These are phyloP conservation scores for Stentor roeselii DNA, from an alignment of 73 alveolate genomes.

Conservation along the genomic window DNA sequence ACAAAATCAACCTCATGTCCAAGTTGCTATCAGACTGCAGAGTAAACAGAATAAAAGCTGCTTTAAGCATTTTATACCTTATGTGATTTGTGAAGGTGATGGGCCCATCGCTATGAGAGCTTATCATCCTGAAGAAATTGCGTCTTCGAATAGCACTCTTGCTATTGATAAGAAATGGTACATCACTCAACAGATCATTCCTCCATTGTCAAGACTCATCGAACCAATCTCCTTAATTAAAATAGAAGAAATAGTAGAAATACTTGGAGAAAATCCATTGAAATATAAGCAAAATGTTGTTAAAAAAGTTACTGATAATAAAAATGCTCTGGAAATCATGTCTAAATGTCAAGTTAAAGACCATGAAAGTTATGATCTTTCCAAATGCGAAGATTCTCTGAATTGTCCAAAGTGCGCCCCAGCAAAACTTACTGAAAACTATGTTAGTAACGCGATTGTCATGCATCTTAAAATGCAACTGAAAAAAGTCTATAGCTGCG, in stretches of 20 bases:
- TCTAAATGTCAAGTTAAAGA: too few species aligned
- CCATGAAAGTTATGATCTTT: too few species aligned
- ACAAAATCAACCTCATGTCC: slow-evolving; percentile 86
- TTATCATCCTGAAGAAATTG: slow-evolving; percentile 75
- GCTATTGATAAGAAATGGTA: slow-evolving; percentile 74
- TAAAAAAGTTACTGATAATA: too few species aligned
- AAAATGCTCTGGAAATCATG: too few species aligned
- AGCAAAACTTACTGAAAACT: too few species aligned
- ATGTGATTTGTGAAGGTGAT: slow-evolving; percentile 77
- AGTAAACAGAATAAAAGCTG: slow-evolving; percentile 70
- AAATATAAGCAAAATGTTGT: too few species aligned
- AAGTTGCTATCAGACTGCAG: slow-evolving; percentile 81
- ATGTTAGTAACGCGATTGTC: too few species aligned
- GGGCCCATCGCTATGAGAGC: slow-evolving; percentile 71
- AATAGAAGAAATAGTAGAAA: slow-evolving; percentile 62
- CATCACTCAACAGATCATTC: slow-evolving; percentile 75
- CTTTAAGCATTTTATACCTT: slow-evolving; percentile 76
- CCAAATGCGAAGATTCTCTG: too few species aligned
- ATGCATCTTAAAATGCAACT: too few species aligned
- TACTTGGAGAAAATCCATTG: slow-evolving; percentile 64
- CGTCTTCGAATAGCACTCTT: slow-evolving; percentile 29
- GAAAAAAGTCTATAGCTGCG: too few species aligned
- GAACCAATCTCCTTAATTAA: slow-evolving; percentile 78
- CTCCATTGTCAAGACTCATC: slow-evolving; percentile 73
- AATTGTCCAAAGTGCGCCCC: too few species aligned